Evolutionary conservation across 768 basidiomycete genomes (phyloP).

Genomic region (Psilocybe tampanensis): DNA sequence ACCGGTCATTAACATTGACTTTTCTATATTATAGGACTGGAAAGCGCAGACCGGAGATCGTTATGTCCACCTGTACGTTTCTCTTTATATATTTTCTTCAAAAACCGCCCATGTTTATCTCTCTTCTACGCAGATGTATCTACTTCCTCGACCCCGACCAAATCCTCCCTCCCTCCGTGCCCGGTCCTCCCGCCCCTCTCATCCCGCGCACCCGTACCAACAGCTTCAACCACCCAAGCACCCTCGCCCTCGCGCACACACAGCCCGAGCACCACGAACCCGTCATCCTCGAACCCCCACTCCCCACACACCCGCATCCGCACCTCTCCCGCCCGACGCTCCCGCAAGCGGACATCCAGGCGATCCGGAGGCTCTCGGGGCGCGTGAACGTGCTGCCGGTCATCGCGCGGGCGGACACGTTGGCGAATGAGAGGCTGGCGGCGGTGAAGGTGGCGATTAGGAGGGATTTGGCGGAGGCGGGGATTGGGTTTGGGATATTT

Average conservation of each 20-base stretch:
- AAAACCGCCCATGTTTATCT: conserved; percentile 17
- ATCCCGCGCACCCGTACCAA: conserved; percentile 69
- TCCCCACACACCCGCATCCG: conserved; percentile 76
- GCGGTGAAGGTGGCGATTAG: conserved; percentile 81
- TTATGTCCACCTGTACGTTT: conserved; percentile 78
- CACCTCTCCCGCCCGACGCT: conserved; percentile 67
- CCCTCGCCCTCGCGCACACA: no score
- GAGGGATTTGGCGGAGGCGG: conserved; percentile 79
- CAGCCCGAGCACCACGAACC: conserved; percentile 73
- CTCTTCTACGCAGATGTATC: conserved; percentile 59
- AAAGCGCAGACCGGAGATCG: conserved; percentile 71
- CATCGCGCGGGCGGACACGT: conserved; percentile 77
- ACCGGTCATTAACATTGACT: conserved; percentile 19
- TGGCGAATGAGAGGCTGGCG: conserved; percentile 80
- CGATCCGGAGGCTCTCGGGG: conserved; percentile 77
- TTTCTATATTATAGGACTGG: conserved; percentile 58
- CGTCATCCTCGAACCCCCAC: conserved; percentile 79
- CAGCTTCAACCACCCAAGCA: conserved; percentile 73
- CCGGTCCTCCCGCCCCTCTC: conserved; percentile 67
- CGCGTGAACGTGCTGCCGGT: conserved; percentile 90
- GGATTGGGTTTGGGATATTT: conserved; percentile 90
- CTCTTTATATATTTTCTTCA: conserved; percentile 18
- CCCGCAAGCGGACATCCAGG: conserved; percentile 69
- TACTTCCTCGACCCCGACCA: conserved; percentile 87
- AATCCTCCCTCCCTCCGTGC: conserved; percentile 72